phyloP scores from a whole-genome alignment of 345 rosid species.

The Eucalyptus sideroxylon region DNA sequence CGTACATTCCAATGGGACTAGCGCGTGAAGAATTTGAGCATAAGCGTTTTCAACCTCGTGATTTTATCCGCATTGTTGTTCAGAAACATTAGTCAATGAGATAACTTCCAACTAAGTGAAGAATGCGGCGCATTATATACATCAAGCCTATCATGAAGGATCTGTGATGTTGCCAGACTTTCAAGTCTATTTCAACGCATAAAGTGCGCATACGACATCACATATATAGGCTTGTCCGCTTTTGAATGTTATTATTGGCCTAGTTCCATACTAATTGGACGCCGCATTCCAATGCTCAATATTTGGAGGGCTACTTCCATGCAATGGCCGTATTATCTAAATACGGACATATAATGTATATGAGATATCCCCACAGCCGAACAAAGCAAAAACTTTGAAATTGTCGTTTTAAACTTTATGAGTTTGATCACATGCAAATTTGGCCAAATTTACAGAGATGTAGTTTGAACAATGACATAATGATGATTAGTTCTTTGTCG shows the following conservation, averaged over 20 bases:
- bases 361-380: neutral
- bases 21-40: neutral
- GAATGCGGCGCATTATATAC: neutral
- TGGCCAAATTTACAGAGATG: neutral
- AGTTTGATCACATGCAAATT: neutral
- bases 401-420: neutral
- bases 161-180: neutral
- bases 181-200: neutral
- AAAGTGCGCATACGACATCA: neutral
- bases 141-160: neutral
- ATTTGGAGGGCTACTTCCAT: neutral
- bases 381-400: neutral
- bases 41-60: neutral
- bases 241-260: neutral
- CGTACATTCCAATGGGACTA: neutral
- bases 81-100: neutral
- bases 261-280: neutral
- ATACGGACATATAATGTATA: neutral
- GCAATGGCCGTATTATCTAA: neutral
- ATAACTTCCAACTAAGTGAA: neutral
- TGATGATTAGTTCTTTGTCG: neutral
- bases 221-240: neutral
- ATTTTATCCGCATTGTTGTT: neutral
- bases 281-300: neutral
- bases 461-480: neutral